Evolutionary conservation across 257 asterid species (phyloP).

Genomic region (Petunia axillaris): DNA sequence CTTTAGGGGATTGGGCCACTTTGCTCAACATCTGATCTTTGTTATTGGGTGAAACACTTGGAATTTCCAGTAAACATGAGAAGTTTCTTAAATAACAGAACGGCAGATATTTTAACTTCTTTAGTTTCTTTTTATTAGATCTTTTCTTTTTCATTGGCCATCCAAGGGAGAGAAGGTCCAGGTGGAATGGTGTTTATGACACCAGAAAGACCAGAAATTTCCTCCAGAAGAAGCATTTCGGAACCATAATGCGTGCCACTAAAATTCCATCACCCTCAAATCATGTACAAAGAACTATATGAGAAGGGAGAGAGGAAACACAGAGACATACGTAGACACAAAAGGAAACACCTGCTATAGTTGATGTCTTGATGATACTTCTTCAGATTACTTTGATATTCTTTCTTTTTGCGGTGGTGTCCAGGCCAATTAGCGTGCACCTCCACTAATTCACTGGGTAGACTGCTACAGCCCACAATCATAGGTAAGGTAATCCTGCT

Average conservation of each 20-base stretch:
- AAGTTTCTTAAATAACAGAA: conserved; percentile 11
- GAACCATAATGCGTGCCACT: background rate
- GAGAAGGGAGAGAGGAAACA: conserved; percentile 5
- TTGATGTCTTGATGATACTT: background rate
- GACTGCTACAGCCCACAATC: background rate
- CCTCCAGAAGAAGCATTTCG: background rate
- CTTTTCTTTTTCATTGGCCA: background rate
- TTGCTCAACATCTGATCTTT: conserved; percentile 8
- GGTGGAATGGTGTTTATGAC: background rate
- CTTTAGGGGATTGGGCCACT: background rate
- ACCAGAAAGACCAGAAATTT: background rate
- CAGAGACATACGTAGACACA: background rate
- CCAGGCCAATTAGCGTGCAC: background rate
- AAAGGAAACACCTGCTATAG: background rate
- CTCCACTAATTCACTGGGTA: background rate
- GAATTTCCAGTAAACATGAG: background rate
- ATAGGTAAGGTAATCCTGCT: background rate
- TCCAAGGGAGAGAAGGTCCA: background rate
- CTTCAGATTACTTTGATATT: background rate
- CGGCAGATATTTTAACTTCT: background rate
- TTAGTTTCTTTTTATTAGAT: conserved; percentile 8
- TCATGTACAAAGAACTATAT: background rate
- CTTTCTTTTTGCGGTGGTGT: background rate
- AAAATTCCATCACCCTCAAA: background rate
- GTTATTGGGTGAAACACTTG: background rate